Percentiles rank a stretch among this genome's conserved stretches.
Conservation (phyloP, 768 basidiomycete species). For the Suillus spraguei region DNA sequence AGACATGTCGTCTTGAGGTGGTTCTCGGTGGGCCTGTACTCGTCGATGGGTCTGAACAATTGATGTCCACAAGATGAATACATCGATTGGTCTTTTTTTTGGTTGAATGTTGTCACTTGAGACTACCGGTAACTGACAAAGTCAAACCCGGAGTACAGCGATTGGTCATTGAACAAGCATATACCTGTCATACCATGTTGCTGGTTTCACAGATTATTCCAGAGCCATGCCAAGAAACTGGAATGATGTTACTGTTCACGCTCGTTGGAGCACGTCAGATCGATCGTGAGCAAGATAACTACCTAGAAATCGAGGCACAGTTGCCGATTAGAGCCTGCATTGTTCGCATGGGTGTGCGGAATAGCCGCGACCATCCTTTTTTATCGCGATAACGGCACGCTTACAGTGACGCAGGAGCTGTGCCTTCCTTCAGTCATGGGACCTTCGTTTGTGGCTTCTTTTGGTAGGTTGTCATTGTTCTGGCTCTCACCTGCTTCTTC, state of each 20-base stretch:
- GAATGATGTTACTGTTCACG: neutral
- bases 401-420: conserved; percentile 6
- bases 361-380: conserved; percentile 1
- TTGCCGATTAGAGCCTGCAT: conserved; percentile 6
- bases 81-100: neutral
- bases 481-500: conserved; percentile 2
- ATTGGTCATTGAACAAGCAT: conserved; percentile 4
- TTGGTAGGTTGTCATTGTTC: neutral
- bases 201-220: neutral
- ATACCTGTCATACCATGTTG: neutral
- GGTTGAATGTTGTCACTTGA: too few species aligned
- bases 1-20: neutral
- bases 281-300: conserved; percentile 2
- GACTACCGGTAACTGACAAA: too few species aligned
- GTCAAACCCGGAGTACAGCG: neutral
- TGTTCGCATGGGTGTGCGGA: conserved; percentile 3
- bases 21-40: neutral
- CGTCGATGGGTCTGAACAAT: conserved; percentile 3
- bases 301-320: neutral
- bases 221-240: neutral
- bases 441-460: neutral
- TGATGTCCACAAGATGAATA: neutral
- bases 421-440: conserved; percentile 15
- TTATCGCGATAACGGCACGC: conserved; percentile 15
- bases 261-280: neutral